Base-by-base conservation (phyloP, 2,329 filamentous ascomycete species). In the Passalora sequoiae region DNA sequence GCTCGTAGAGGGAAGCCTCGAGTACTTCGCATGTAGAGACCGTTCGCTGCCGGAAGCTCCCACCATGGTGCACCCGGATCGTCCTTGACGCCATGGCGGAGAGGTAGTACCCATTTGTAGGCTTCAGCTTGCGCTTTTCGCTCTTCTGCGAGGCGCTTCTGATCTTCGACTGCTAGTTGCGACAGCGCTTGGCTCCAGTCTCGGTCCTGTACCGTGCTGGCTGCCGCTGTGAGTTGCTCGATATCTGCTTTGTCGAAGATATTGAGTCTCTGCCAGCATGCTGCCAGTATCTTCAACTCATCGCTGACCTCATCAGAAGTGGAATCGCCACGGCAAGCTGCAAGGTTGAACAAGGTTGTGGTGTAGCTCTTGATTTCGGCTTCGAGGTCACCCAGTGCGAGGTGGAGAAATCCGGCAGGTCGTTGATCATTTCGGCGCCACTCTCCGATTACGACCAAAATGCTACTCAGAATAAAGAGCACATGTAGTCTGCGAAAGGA, bases 21-120 rank as follows among this genome's bases (percentile, higher is more conserved):
- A 13, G 50, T 60, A 38, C 47, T 54, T 27, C 53, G 53, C 49
- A 59, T 51, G 35, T 56, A 55, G 13, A 63, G 43, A 1, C 54
- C 60, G 32, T 63, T 63, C 4, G 56, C 54, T 6, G 60, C 60
- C 4, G 60, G 60, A 9, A 63, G 57, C 19, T 56, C 55, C 38
- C 61, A 54, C 59, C 60, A 62, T 3, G 55, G 51, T 10, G 58
- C 54, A 16, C 47, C 44, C 12, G 53, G 54, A 13, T 60, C 52
- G 38, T 54, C 46, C 21, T 51, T 52, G 10, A 59, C 46, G 7
- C 55, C 50, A 36, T 63, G 60, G 6, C 49, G 51, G 6, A 19
- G 13, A 2, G 59, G 58, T 4, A 61, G 30, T 0, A 50, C 27
- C 47, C 53, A 51, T 21, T 50, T 48, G 9, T 37, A n/a, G 17